These are phyloP conservation scores for Cornus controversa DNA, from an alignment of 148 eudicot genomes.

Conservation along the genomic window DNA sequence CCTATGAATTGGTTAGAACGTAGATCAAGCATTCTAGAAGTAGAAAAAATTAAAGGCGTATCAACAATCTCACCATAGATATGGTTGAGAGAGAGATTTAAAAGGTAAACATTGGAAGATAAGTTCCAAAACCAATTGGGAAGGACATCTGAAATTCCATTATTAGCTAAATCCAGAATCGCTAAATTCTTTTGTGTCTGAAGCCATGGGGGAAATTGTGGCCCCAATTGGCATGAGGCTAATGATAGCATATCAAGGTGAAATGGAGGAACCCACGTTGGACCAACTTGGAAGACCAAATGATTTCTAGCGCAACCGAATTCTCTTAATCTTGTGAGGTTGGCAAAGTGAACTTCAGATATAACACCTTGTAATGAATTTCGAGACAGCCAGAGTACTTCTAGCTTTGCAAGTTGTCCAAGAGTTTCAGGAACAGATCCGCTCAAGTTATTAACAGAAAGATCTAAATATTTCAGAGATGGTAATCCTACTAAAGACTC, in stretches of 20 bases:
- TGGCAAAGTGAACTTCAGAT: slow-evolving; percentile 19
- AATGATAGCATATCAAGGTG: background rate
- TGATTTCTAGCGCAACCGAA: slow-evolving; percentile 8
- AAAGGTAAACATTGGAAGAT: background rate
- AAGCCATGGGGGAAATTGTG: slow-evolving; percentile 9
- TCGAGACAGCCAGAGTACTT: background rate
- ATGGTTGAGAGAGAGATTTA: slow-evolving; percentile 6
- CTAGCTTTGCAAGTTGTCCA: slow-evolving; percentile 20
- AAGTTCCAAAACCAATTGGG: background rate
- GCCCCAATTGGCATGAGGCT: slow-evolving; percentile 19
- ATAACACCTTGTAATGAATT: slow-evolving; percentile 21
- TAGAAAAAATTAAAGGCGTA: no score
- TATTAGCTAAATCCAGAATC: background rate
- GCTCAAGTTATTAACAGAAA: slow-evolving; percentile 9
- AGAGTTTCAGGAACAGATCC: slow-evolving; percentile 16
- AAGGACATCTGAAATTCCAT: slow-evolving; percentile 9
- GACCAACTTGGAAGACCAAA: slow-evolving; percentile 7
- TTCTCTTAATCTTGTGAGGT: slow-evolving; percentile 3
- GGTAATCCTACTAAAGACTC: background rate
- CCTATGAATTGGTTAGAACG: background rate
- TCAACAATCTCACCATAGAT: slow-evolving; percentile 12
- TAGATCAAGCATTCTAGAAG: background rate
- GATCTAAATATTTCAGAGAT: background rate
- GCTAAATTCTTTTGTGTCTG: background rate
- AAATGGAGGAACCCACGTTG: slow-evolving; percentile 20